Evolutionary conservation across 2,329 filamentous ascomycete species (phyloP).

Genomic region (Arachnomyces sp.): DNA sequence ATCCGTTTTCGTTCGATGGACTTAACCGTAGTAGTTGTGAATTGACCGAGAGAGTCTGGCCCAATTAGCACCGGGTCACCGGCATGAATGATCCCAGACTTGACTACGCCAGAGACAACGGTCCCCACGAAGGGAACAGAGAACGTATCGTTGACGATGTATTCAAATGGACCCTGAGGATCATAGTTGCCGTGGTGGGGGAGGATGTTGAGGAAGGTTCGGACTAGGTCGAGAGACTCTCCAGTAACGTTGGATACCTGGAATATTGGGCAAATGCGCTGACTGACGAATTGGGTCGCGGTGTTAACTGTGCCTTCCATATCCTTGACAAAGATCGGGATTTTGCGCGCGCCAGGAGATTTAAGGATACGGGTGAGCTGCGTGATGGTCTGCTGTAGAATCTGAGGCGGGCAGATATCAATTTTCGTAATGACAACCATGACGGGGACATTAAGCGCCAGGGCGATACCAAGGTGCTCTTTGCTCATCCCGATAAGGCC

Average conservation of each 20-base stretch:
- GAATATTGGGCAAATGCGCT: constrained; percentile 93
- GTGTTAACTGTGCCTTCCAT: constrained; percentile 90
- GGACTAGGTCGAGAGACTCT: constrained; percentile 78
- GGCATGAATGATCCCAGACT: constrained; percentile 74
- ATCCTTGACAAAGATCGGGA: constrained; percentile 89
- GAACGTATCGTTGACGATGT: constrained; percentile 95
- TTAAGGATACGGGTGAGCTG: constrained; percentile 91
- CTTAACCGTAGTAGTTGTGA: constrained; percentile 74
- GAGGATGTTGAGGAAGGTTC: constrained; percentile 88
- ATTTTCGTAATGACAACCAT: constrained; percentile 99
- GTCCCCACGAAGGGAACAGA: constrained; percentile 96
- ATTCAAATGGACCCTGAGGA: constrained; percentile 78
- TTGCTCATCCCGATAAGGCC: constrained; percentile 96
- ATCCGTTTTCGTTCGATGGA: constrained; percentile 95
- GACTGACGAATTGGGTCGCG: constrained; percentile 88
- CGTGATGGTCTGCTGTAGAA: constrained; percentile 83
- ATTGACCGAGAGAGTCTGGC: constrained; percentile 83
- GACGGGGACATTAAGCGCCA: constrained; percentile 91
- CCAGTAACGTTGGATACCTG: constrained; percentile 98
- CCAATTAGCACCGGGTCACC: constrained; percentile 87
- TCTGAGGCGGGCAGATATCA: constrained; percentile 93
- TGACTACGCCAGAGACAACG: constrained; percentile 89
- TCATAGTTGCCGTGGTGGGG: constrained; percentile 93
- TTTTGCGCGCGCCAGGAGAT: constrained; percentile 85
- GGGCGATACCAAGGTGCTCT: constrained; percentile 89